A percentile compares a stretch with the other conserved stretches of the same genome.
Conservation (phyloP, 805 yeast species). For the Wickerhamiella sorbophila region DNA sequence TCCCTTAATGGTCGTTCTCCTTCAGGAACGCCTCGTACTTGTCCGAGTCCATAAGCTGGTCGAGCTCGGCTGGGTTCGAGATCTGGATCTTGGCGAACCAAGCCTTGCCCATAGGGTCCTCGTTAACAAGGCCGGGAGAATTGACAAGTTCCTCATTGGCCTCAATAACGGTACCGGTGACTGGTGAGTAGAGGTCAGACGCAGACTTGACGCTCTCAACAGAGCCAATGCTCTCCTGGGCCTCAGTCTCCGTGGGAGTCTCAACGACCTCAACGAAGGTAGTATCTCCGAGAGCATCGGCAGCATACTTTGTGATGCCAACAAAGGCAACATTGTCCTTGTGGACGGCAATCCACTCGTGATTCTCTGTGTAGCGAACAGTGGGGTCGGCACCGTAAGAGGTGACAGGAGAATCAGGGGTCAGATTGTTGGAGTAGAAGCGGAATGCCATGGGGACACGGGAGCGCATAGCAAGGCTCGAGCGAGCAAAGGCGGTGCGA, state of each 20-base stretch:
- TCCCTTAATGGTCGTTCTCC: slow-evolving; percentile 3
- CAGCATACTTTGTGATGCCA: slow-evolving; percentile 89
- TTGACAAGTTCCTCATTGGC: slow-evolving; percentile 53
- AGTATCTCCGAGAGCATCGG: slow-evolving; percentile 94
- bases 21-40: slow-evolving; percentile 24
- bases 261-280: slow-evolving; percentile 87
- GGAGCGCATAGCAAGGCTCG: not conserved
- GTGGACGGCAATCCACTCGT: slow-evolving; percentile 88
- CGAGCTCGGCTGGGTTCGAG: slow-evolving; percentile 26
- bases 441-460: slow-evolving; percentile 6
- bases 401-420: slow-evolving; percentile 19
- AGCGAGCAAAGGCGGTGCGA: not conserved
- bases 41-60: slow-evolving; percentile 20
- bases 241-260: slow-evolving; percentile 41
- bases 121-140: slow-evolving; percentile 64
- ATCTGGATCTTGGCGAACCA: slow-evolving; percentile 78
- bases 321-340: slow-evolving; percentile 66
- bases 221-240: slow-evolving; percentile 79
- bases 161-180: slow-evolving; percentile 59
- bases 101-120: slow-evolving; percentile 86
- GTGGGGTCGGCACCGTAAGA: slow-evolving; percentile 20
- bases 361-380: slow-evolving; percentile 60
- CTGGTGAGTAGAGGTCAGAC: slow-evolving; percentile 82
- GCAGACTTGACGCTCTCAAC: slow-evolving; percentile 94
- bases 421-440: slow-evolving; percentile 21